Percentiles rank a stretch among this genome's conserved stretches.
Evolutionary conservation across 495 filamentous ascomycete species (phyloP).

Genomic region (Penicillium dipodomyicola): DNA sequence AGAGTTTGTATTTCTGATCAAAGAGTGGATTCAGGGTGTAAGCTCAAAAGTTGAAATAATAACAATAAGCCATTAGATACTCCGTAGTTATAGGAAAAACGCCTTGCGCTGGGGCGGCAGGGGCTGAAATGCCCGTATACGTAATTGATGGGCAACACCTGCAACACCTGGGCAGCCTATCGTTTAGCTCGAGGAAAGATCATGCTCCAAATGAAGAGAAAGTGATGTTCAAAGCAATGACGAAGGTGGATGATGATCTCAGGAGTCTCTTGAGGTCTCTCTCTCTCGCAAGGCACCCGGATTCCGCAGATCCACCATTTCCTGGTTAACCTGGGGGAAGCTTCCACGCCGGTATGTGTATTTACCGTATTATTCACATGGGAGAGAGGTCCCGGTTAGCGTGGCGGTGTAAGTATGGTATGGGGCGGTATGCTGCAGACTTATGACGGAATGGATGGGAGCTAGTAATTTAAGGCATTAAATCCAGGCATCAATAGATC

Average conservation of each 20-base stretch:
- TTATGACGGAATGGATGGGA: background rate
- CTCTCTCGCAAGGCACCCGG: conserved; percentile 8
- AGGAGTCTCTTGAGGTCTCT: background rate
- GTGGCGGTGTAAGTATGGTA: background rate
- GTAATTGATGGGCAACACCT: background rate
- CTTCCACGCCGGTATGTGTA: background rate
- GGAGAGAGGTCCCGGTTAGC: background rate
- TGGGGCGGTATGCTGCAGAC: background rate
- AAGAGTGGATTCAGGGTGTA: background rate
- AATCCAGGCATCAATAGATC: background rate
- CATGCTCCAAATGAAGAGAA: conserved; percentile 1
- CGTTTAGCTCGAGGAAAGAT: conserved; percentile 6
- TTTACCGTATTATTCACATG: conserved; percentile 4
- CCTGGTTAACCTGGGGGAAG: conserved; percentile 7
- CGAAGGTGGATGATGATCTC: conserved; percentile 1
- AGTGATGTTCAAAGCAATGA: background rate
- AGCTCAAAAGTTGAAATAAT: background rate
- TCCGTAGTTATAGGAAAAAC: conserved; percentile 8
- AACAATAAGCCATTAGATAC: conserved; percentile 5
- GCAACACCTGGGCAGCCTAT: background rate
- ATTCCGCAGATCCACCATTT: conserved; percentile 5
- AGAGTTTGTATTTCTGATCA: background rate
- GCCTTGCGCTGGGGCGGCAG: conserved; percentile 15
- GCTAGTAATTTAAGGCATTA: background rate
- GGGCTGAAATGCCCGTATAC: conserved; percentile 3